Evolutionary conservation across 2,329 filamentous ascomycete species (phyloP).

Genomic region (Fusarium sp.): DNA sequence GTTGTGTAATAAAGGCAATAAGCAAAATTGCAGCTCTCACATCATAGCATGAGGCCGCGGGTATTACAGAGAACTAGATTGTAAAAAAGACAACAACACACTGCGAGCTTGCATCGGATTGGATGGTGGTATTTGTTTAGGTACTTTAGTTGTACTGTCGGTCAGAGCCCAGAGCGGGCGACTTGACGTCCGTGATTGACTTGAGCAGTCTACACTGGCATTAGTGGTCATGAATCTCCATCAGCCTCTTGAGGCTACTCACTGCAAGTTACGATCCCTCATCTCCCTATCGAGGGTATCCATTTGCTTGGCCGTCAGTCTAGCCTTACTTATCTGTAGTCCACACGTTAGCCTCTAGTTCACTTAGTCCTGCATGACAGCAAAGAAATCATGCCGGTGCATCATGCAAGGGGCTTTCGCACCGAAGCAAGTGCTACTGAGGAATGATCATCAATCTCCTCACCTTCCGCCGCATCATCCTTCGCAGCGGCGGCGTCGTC

Average conservation of each 20-base stretch:
- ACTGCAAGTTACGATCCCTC: conserved; percentile 64
- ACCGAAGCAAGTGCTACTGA: conserved; percentile 75
- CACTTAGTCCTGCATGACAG: conserved; percentile 20
- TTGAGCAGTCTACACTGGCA: conserved; percentile 33
- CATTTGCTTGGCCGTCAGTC: conserved; percentile 59
- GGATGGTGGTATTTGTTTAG: conserved; percentile 8
- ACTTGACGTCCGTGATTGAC: conserved; percentile 42
- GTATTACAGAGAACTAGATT: conserved; percentile 43
- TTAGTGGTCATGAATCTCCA: conserved; percentile 5
- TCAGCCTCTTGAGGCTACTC: conserved; percentile 43
- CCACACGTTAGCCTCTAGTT: conserved; percentile 31
- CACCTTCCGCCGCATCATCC: conserved; percentile 63
- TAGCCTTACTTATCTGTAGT: conserved; percentile 57
- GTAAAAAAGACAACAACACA: conserved; percentile 22
- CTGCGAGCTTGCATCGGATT: conserved; percentile 19
- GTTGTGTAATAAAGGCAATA: conserved; percentile 31
- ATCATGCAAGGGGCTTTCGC: conserved; percentile 64
- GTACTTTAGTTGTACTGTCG: conserved; percentile 26
- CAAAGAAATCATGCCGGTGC: conserved; percentile 43
- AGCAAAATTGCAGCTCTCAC: conserved; percentile 35
- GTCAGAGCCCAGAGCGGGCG: conserved; percentile 23
- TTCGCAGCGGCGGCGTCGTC: conserved; percentile 48
- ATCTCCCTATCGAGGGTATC: conserved; percentile 66
- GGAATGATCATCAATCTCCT: conserved; percentile 70
- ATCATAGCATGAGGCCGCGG: conserved; percentile 30